Evolutionary conservation across 495 filamentous ascomycete species (phyloP).

Genomic region (Hypoxylon fragiforme): DNA sequence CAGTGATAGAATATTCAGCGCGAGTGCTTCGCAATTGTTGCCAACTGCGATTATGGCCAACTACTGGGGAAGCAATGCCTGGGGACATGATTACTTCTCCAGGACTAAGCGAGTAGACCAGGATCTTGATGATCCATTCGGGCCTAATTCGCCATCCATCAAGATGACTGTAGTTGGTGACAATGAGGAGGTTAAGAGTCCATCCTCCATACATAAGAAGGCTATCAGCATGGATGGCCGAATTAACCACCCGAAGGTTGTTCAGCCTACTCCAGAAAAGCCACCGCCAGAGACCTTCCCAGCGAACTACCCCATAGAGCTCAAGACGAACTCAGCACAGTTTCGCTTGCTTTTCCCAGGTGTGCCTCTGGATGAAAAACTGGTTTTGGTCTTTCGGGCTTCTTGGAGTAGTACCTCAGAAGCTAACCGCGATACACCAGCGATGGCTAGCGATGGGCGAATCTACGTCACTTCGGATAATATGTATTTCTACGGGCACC

Average conservation of each 20-base stretch:
- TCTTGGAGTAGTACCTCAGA: constrained; percentile 53
- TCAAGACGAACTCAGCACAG: constrained; percentile 88
- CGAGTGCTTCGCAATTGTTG: constrained; percentile 68
- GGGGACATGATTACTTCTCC: constrained; percentile 73
- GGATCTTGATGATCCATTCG: constrained; percentile 57
- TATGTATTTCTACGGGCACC: constrained; percentile 94
- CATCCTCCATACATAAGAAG: constrained; percentile 65
- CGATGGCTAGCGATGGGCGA: constrained; percentile 64
- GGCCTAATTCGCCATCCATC: constrained; percentile 38
- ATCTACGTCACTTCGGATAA: constrained; percentile 84
- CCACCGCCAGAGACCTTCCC: constrained; percentile 66
- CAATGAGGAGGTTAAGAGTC: constrained; percentile 26
- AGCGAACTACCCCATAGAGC: constrained; percentile 75
- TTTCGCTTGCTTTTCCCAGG: constrained; percentile 89
- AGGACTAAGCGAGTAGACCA: constrained; percentile 26
- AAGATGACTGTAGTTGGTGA: constrained; percentile 45
- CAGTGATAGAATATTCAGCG: constrained; percentile 69
- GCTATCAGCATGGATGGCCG: constrained; percentile 75
- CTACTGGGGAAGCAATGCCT: constrained; percentile 85
- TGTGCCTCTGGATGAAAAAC: constrained; percentile 69
- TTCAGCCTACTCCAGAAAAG: constrained; percentile 47
- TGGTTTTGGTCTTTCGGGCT: constrained; percentile 69
- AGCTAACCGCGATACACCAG: constrained; percentile 39
- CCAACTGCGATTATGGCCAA: constrained; percentile 88
- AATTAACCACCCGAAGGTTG: constrained; percentile 42